Conservation (phyloP, 768 basidiomycete genomes). For the Boletus subcaerulescens region DNA sequence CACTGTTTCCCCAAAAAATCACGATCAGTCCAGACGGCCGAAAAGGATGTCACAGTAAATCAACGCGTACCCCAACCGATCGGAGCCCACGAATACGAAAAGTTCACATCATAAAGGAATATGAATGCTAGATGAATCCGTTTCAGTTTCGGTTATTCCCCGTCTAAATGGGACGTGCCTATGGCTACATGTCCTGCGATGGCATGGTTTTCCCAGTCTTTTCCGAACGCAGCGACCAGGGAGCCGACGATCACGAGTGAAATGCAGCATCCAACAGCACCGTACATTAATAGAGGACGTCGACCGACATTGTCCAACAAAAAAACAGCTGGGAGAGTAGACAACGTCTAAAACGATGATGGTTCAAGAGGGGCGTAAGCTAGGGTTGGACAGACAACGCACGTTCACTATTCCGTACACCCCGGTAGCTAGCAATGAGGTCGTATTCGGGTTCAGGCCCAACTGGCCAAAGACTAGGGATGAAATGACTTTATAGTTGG, state of each 20-base stretch:
- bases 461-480: conserved; percentile 38
- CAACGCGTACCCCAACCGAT: conserved; percentile 26
- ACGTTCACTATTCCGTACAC: conserved; percentile 38
- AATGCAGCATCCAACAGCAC: conserved; percentile 34
- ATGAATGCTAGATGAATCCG: conserved; percentile 30
- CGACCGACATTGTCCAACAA: conserved; percentile 38
- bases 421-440: conserved; percentile 41
- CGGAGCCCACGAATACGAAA: conserved; percentile 35
- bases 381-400: not conserved
- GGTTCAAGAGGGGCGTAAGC: not conserved
- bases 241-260: conserved; percentile 30
- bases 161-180: conserved; percentile 20
- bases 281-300: conserved; percentile 39
- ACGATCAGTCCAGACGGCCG: not conserved
- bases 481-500: conserved; percentile 14
- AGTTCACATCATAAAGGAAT: conserved; percentile 38
- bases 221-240: conserved; percentile 27
- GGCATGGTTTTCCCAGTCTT: conserved; percentile 29
- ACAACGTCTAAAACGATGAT: conserved; percentile 24
- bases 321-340: conserved; percentile 37
- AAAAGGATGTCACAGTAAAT: not conserved
- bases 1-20: conserved; percentile 24
- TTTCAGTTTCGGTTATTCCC: conserved; percentile 9
- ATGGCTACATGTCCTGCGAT: conserved; percentile 28
- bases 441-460: conserved; percentile 39